phyloP scores from a whole-genome alignment of 148 eudicot species.

The Rhododendron simsii region DNA sequence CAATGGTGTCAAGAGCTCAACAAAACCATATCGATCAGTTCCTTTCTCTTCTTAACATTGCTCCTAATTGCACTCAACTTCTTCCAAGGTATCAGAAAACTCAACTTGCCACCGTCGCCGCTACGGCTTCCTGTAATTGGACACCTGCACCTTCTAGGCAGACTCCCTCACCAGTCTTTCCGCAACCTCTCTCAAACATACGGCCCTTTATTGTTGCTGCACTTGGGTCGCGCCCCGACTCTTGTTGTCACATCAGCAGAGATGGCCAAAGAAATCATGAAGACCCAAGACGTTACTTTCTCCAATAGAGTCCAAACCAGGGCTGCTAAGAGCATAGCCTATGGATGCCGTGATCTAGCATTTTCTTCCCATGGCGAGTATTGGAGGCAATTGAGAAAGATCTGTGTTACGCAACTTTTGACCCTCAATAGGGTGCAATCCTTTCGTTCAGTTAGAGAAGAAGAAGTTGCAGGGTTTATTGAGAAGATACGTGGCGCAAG shows the following conservation, averaged over 20 bases:
- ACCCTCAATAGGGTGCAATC: not conserved
- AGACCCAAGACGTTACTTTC: not conserved
- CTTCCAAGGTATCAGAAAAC: not conserved
- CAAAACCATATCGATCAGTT: not conserved
- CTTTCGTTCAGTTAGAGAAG: not conserved
- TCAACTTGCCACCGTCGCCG: not conserved
- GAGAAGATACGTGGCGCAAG: not conserved
- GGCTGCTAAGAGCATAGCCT: not conserved
- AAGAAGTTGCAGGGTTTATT: not conserved
- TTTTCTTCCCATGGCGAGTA: not conserved
- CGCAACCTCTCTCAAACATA: not conserved
- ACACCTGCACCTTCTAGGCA: not conserved
- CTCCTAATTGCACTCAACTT: not conserved
- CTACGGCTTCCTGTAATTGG: conserved; percentile 3
- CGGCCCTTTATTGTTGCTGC: not conserved
- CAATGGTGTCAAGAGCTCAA: not conserved
- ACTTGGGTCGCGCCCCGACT: not conserved
- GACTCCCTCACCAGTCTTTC: not conserved
- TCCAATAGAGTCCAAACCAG: not conserved
- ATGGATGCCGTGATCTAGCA: not conserved
- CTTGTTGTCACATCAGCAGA: conserved; percentile 1
- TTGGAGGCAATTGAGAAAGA: not conserved
- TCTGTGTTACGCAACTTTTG: not conserved
- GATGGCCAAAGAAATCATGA: not conserved
- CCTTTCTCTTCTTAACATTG: not conserved